Conservation (phyloP, 1,284 basidiomycete species). For the Uromyces viciae-fabae region DNA sequence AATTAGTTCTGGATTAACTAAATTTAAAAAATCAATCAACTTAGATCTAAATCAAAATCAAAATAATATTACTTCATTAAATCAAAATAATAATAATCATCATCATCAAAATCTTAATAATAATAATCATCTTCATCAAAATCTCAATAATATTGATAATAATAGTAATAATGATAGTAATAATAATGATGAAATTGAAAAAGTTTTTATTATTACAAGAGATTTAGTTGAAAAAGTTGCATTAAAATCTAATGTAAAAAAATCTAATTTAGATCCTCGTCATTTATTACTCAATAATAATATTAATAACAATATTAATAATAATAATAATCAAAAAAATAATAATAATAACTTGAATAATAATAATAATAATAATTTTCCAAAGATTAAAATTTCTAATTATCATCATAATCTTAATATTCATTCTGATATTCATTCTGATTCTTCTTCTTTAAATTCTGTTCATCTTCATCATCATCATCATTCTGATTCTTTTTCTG, state of each 20-base stretch:
- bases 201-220: slow-evolving; percentile 28
- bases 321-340: too few relatives aligned
- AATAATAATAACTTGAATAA: too few relatives aligned
- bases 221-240: slow-evolving; percentile 37
- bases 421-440: background rate
- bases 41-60: background rate
- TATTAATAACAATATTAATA: too few relatives aligned
- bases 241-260: background rate
- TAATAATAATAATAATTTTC: too few relatives aligned
- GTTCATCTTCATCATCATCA: too few relatives aligned
- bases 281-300: slow-evolving; percentile 21
- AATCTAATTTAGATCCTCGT: slow-evolving; percentile 22
- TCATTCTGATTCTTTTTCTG: background rate
- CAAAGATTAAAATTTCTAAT: too few relatives aligned
- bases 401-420: too few relatives aligned
- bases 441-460: background rate
- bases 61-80: background rate
- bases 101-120: background rate
- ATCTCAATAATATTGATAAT: too few relatives aligned
- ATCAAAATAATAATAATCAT: too few relatives aligned
- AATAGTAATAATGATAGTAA: background rate
- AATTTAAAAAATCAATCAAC: background rate
- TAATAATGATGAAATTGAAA: background rate
- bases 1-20: slow-evolving; percentile 57
- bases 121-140: background rate